These are phyloP conservation scores for Tetradesmus obliquus DNA, from an alignment of 139 green algal species.

Conservation along the genomic window DNA sequence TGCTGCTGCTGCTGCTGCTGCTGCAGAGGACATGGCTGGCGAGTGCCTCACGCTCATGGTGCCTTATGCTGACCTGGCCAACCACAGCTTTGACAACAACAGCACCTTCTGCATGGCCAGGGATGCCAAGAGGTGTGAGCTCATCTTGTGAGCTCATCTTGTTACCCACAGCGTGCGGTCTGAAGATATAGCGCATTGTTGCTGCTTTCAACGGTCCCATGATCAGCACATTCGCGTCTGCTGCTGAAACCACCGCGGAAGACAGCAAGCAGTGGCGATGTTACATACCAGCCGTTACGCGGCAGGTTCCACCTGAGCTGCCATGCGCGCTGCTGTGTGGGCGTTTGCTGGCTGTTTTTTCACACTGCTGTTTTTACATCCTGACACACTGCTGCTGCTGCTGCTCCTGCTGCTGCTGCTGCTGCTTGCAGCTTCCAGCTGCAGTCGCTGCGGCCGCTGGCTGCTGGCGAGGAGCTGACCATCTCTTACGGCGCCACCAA, in stretches of 20 bases:
- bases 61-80: constrained; percentile 62
- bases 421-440: constrained; percentile 53
- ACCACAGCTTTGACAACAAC: constrained; percentile 54
- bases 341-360: not conserved
- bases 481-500: constrained; percentile 59
- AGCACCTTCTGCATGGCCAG: constrained; percentile 36
- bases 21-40: constrained; percentile 48
- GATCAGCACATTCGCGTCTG: too few species aligned
- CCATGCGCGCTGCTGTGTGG: not conserved
- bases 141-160: not conserved
- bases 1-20: constrained; percentile 12
- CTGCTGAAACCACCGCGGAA: too few species aligned
- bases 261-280: too few species aligned
- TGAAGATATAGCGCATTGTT: not conserved
- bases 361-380: not conserved
- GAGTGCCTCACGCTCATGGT: constrained; percentile 63
- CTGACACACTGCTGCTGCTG: not conserved
- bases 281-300: too few species aligned
- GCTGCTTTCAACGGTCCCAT: too few species aligned
- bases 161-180: not conserved
- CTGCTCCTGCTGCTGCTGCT: not conserved
- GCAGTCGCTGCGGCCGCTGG: constrained; percentile 28
- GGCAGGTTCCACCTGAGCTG: not conserved
- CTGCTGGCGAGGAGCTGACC: constrained; percentile 37
- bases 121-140: constrained; percentile 46